Base-by-base conservation (phyloP, 2,329 filamentous ascomycete species). In the Pseudogymnoascus sp. region DNA sequence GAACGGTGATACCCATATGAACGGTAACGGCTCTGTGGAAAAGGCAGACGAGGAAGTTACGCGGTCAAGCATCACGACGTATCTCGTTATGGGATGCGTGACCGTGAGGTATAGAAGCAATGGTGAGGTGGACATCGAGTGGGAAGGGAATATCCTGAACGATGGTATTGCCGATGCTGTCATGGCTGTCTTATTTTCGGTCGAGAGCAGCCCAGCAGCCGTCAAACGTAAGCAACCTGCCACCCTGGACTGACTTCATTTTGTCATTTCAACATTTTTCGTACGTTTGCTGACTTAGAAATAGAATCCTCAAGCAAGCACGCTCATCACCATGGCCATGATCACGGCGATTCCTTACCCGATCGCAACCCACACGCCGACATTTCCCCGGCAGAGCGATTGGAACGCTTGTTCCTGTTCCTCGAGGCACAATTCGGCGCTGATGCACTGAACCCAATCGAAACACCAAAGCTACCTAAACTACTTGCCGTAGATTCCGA, bases 101-200 rank as follows among this genome's bases (percentile, higher is more conserved):
- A 84, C 84, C 6, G 85, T 97, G n/a, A 84, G 87, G 17, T 92
- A 94, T 74, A 83, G 83, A 65, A 83, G 79, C 64, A 87, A 85
- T 66, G 89, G 92, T 61, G 87, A 94, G 71, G 84, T 97, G 5
- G 92, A 95, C 72, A 79, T 97, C 2, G 92, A 96, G 75, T 99
- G 94, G 94, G 93, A 97, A 73, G 94, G 92, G 62, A 99, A 97
- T 72, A 89, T 96, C 78, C 87, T 97, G 70, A 99, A 97, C 73
- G 94, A 99, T 71, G 90, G 92, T 64, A 95, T 99, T 70, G 94
- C 94, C n/a, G 94, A 99, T 74, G 92, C 94, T 13, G 89, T 97
- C 61, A 90, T 97, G 81, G 92, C 92, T 0, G 91, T 97, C 2
- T 81, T 99, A 9, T 85, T 96, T 68, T 92, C 89, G 0, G 90